Evolutionary conservation across 2,329 filamentous ascomycete species (phyloP).

Genomic region (Macrophomina pseudophaseolina): DNA sequence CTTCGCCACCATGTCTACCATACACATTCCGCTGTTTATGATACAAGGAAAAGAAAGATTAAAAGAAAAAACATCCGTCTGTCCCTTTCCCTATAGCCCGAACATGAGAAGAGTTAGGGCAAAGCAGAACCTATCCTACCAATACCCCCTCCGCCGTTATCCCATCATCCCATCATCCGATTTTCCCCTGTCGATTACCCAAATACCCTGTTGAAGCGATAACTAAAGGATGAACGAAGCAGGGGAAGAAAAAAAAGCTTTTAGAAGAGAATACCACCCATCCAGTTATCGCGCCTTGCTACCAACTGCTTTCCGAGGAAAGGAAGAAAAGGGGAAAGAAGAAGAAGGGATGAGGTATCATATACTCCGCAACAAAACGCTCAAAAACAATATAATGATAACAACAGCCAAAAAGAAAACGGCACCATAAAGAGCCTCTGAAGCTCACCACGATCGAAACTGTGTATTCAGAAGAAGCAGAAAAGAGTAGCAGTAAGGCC

Average conservation of each 20-base stretch:
- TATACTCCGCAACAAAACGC: conserved; percentile 12
- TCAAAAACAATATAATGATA: conserved; percentile 1
- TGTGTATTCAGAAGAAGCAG: background rate
- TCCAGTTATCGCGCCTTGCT: background rate
- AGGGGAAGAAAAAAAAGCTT: background rate
- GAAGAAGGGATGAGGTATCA: conserved; percentile 10
- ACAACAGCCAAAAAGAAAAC: background rate
- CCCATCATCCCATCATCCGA: too few species aligned
- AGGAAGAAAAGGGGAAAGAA: background rate
- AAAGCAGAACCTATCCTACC: background rate
- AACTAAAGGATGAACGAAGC: background rate
- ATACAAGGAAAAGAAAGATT: background rate
- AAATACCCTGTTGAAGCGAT: background rate
- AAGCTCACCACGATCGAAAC: background rate
- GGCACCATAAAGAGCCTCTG: background rate
- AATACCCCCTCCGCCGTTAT: background rate
- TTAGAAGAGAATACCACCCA: conserved; percentile 5
- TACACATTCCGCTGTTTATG: background rate
- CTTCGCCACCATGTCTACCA: background rate
- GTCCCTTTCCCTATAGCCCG: too few species aligned
- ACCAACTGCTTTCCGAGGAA: background rate
- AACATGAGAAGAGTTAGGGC: background rate
- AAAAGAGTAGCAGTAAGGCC: background rate
- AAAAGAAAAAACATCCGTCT: too few species aligned
- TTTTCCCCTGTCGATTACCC: background rate